Percentiles rank a stretch among this genome's conserved stretches.
Evolutionary conservation across 768 basidiomycete species (phyloP).

Genomic region (Naganishia randhawae): DNA sequence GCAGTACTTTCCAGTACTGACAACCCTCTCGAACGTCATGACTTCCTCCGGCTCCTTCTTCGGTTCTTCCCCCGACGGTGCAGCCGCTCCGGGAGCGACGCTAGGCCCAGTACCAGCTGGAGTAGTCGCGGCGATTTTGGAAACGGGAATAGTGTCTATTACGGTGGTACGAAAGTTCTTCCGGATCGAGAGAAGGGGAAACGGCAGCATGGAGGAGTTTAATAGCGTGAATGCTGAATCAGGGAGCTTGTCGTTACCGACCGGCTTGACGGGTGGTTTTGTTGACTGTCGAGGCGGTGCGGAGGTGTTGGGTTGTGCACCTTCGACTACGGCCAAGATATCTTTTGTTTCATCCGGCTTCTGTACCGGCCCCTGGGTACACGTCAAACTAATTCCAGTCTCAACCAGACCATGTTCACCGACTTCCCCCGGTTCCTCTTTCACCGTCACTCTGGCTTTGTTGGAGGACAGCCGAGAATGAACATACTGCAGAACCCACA

Average conservation of each 20-base stretch:
- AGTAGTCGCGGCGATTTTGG: not conserved
- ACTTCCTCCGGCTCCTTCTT: conserved; percentile 3
- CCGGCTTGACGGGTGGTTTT: not conserved
- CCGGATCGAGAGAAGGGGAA: conserved; percentile 9
- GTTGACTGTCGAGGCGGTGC: not conserved
- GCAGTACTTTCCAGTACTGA: conserved; percentile 12
- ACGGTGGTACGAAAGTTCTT: conserved; percentile 12
- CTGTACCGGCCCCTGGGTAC: not conserved
- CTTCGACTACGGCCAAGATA: too few species aligned
- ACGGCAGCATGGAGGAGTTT: not conserved
- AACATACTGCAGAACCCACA: conserved; percentile 16
- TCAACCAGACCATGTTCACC: not conserved
- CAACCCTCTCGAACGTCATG: conserved; percentile 6
- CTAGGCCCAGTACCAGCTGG: not conserved
- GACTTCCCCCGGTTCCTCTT: too few species aligned
- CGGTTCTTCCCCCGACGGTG: not conserved
- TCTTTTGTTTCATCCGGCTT: not conserved
- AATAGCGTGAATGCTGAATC: conserved; percentile 5
- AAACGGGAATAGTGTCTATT: not conserved
- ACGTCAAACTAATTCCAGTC: not conserved
- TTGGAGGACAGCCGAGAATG: not conserved
- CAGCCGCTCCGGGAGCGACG: not conserved
- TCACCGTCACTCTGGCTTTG: not conserved
- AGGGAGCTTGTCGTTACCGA: conserved; percentile 5
- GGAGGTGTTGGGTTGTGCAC: not conserved